phyloP scores from a whole-genome alignment of 1,284 basidiomycete species.

The Naganishia albida region DNA sequence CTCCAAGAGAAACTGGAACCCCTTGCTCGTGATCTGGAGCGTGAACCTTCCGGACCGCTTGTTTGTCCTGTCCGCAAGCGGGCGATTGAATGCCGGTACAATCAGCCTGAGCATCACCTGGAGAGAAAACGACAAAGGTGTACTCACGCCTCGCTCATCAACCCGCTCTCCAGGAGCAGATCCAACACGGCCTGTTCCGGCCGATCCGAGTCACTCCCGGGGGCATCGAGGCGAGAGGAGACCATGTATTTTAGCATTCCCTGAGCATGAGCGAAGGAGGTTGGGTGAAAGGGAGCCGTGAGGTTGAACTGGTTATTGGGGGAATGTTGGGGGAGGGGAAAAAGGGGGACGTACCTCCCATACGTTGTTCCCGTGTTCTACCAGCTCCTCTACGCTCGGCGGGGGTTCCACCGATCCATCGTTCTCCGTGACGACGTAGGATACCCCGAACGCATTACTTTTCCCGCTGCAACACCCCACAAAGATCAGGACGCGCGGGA shows the following conservation, averaged over 20 bases:
- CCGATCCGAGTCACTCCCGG: constrained; percentile 66
- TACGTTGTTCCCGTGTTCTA: constrained; percentile 81
- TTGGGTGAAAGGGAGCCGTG: background rate
- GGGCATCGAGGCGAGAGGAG: constrained; percentile 71
- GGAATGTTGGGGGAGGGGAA: constrained; percentile 23
- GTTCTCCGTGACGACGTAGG: constrained; percentile 62
- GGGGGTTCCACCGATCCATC: constrained; percentile 44
- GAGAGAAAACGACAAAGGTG: no score
- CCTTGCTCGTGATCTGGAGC: constrained; percentile 84
- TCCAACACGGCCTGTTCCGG: constrained; percentile 72
- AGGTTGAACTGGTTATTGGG: background rate
- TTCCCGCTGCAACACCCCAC: constrained; percentile 63
- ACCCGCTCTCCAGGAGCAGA: constrained; percentile 77
- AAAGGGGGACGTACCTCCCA: constrained; percentile 74
- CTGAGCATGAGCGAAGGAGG: constrained; percentile 54
- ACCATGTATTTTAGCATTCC: constrained; percentile 99
- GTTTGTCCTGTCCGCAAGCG: constrained; percentile 21
- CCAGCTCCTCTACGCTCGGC: constrained; percentile 63
- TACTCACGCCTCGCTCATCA: constrained; percentile 65
- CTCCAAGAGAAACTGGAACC: constrained; percentile 95
- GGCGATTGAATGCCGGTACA: background rate
- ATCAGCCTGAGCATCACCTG: background rate
- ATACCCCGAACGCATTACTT: constrained; percentile 88
- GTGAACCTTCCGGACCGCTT: constrained; percentile 30
- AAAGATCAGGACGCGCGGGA: background rate